Conservation (phyloP, 176 grass and related monocot species). For the Elymus sibiricus region DNA sequence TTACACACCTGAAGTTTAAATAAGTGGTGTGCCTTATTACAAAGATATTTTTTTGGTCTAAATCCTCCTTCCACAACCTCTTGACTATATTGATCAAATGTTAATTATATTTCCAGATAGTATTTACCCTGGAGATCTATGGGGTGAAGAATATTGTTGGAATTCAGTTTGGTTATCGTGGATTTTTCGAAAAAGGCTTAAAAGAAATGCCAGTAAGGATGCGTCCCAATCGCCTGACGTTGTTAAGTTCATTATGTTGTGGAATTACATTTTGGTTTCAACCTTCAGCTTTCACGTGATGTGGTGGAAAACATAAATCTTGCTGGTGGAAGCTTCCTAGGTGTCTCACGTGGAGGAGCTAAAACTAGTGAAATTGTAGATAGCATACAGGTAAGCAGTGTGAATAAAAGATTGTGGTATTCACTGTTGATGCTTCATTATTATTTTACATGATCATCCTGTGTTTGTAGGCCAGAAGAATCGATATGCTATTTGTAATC, state of each 20-base stretch:
- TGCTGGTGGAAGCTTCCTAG: slow-evolving; percentile 87
- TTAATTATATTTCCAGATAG: slow-evolving; percentile 62
- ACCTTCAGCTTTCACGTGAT: slow-evolving; percentile 69
- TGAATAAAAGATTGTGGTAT: slow-evolving; percentile 16
- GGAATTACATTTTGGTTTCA: slow-evolving; percentile 12
- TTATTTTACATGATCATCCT: not conserved
- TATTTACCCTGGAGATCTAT: slow-evolving; percentile 91
- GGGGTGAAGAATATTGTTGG: slow-evolving; percentile 96
- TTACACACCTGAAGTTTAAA: not conserved
- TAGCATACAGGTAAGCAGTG: slow-evolving; percentile 70
- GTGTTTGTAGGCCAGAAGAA: slow-evolving; percentile 69
- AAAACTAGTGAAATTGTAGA: slow-evolving; percentile 85
- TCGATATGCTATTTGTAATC: slow-evolving; percentile 97
- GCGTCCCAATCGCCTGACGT: not conserved
- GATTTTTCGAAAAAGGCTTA: slow-evolving; percentile 88
- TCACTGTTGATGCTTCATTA: not conserved
- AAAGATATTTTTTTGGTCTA: not conserved
- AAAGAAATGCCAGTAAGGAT: slow-evolving; percentile 76
- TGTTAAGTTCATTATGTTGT: not conserved
- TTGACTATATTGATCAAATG: slow-evolving; percentile 7
- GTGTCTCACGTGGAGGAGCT: slow-evolving; percentile 89
- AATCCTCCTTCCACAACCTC: not conserved
- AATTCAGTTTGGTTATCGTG: slow-evolving; percentile 87
- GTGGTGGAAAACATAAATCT: slow-evolving; percentile 98
- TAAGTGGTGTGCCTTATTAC: not conserved